Conservation (phyloP, 2,329 filamentous ascomycete genomes). For the Myriosclerotinia scirpicola region DNA sequence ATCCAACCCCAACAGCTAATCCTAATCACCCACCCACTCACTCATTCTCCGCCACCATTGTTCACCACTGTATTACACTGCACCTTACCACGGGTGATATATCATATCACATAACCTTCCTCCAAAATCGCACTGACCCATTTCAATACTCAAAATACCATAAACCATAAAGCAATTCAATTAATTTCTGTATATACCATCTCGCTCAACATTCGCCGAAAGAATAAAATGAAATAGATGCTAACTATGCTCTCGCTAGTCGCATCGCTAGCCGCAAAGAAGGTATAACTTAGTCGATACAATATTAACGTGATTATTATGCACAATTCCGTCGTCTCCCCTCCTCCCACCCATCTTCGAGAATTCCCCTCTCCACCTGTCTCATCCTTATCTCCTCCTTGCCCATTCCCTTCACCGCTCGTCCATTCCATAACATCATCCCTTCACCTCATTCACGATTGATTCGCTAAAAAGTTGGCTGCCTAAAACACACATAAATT, state of each 20-base stretch:
- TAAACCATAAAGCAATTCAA: neutral
- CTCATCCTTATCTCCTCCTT: neutral
- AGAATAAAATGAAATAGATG: neutral
- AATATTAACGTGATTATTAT: conserved; percentile 14
- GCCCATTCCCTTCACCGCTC: neutral
- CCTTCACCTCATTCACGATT: neutral
- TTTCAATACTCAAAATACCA: neutral
- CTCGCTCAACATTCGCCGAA: neutral
- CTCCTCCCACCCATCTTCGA: neutral
- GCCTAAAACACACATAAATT: neutral
- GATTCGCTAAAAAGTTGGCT: conserved; percentile 14
- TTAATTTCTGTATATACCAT: neutral
- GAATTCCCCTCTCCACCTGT: neutral
- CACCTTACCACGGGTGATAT: no score
- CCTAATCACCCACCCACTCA: no score
- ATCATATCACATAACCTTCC: neutral
- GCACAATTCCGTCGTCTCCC: neutral
- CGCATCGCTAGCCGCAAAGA: neutral
- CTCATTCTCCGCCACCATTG: no score
- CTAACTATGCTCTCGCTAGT: neutral
- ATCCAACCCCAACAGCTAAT: no score
- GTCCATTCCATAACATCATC: neutral
- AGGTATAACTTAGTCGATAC: conserved; percentile 10
- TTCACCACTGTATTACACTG: no score
- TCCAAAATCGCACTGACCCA: neutral